phyloP scores from a whole-genome alignment of 257 asterid genomes.

The Agastache rugosa region DNA sequence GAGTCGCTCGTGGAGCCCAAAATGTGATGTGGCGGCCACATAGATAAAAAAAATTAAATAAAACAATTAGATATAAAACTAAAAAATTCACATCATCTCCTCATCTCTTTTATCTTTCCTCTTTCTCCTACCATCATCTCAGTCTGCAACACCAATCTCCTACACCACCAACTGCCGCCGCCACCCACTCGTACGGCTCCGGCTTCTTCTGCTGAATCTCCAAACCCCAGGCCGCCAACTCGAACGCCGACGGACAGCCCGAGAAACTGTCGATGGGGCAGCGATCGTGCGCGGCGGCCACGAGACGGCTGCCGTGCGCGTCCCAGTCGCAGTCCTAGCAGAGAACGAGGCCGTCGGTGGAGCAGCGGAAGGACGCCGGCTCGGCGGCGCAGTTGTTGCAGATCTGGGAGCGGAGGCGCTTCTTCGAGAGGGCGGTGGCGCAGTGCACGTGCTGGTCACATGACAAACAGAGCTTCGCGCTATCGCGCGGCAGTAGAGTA shows the following conservation, averaged over 20 bases:
- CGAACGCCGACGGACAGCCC: conserved; percentile 71
- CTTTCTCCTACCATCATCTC: too few relatives aligned
- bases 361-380: conserved; percentile 76
- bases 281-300: conserved; percentile 73
- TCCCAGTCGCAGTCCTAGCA: conserved; percentile 97
- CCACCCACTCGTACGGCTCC: conserved; percentile 42
- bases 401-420: conserved; percentile 95
- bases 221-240: conserved; percentile 88
- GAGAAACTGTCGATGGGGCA: conserved; percentile 65
- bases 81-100: too few relatives aligned
- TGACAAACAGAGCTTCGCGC: conserved; percentile 85
- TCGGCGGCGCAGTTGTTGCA: conserved; percentile 88
- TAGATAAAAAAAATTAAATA: too few relatives aligned
- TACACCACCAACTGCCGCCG: too few relatives aligned
- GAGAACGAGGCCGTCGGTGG: conserved; percentile 80
- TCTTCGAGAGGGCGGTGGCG: conserved; percentile 84
- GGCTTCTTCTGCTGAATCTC: conserved; percentile 55
- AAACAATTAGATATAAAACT: too few relatives aligned
- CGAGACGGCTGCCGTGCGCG: conserved; percentile 73
- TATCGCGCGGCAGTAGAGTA: conserved; percentile 86
- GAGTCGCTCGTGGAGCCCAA: too few relatives aligned
- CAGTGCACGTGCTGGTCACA: conserved; percentile 96
- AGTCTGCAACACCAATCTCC: too few relatives aligned
- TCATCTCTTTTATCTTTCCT: too few relatives aligned
- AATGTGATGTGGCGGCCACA: too few relatives aligned